Percentiles rank a stretch among this genome's conserved stretches.
These are phyloP conservation scores for Leccinum angustisporum DNA, from an alignment of 1,284 basidiomycete species.

Conservation along the genomic window DNA sequence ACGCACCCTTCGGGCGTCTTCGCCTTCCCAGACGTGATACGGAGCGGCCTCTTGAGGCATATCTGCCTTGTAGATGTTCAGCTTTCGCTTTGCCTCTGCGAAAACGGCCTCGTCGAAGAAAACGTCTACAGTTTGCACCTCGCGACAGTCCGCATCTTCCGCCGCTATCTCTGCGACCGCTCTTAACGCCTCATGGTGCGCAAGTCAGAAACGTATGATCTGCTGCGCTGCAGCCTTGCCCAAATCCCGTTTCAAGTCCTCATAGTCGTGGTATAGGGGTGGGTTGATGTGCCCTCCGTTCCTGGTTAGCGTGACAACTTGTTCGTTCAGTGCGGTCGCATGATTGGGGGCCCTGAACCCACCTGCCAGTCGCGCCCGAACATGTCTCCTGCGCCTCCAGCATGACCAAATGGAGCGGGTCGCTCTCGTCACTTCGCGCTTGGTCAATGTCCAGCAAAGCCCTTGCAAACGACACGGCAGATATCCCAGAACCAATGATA, in stretches of 20 bases:
- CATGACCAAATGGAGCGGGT: conserved; percentile 41
- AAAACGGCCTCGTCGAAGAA: conserved; percentile 41
- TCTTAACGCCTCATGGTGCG: conserved; percentile 52
- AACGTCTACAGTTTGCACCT: conserved; percentile 52
- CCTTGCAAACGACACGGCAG: conserved; percentile 45
- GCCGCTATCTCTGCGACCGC: conserved; percentile 47
- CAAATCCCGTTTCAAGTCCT: conserved; percentile 44
- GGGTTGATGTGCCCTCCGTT: conserved; percentile 75
- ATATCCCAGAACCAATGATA: conserved; percentile 53
- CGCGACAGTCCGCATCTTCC: conserved; percentile 45
- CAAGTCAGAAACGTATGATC: conserved; percentile 59
- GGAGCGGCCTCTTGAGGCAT: conserved; percentile 43
- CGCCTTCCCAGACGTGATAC: conserved; percentile 39
- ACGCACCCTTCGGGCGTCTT: conserved; percentile 38
- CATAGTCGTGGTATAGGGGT: conserved; percentile 59
- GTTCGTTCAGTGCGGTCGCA: neutral
- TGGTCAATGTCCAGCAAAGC: conserved; percentile 37
- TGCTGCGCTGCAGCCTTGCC: conserved; percentile 50
- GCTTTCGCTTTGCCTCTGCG: conserved; percentile 38
- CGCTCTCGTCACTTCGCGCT: conserved; percentile 10
- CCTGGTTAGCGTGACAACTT: conserved; percentile 33
- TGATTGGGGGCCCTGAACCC: conserved; percentile 11
- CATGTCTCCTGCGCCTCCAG: conserved; percentile 52
- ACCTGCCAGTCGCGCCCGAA: conserved; percentile 53
- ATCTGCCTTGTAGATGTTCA: conserved; percentile 44